phyloP scores from a whole-genome alignment of 352 stramenopile genomes.

The Thraustochytrium striatum region DNA sequence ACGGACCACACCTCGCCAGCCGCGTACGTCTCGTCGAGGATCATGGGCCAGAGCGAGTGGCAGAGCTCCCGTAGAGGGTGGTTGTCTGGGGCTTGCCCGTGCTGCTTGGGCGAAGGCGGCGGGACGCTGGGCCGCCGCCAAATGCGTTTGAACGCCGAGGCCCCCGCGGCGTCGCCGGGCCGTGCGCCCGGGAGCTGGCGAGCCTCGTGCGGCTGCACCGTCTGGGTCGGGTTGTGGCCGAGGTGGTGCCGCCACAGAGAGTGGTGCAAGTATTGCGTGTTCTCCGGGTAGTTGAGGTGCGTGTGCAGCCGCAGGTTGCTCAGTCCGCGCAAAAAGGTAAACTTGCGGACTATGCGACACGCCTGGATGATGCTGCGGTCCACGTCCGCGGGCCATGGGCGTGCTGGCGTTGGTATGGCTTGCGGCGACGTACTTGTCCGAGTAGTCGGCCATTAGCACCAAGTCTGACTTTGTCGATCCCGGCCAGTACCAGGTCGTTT shows the following conservation, averaged over 20 bases:
- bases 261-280: constrained; percentile 35
- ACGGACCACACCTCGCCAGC: constrained; percentile 18
- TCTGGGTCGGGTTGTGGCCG: neutral
- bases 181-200: neutral
- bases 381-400: neutral
- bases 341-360: too few relatives aligned
- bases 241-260: constrained; percentile 3
- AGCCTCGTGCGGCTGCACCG: neutral
- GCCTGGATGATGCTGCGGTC: constrained; percentile 9
- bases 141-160: neutral
- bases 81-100: neutral
- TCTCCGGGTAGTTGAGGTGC: constrained; percentile 24
- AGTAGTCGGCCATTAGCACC: constrained; percentile 22
- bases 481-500: neutral
- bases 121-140: neutral
- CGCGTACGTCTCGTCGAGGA: constrained; percentile 37
- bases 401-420: neutral
- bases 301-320: constrained; percentile 15
- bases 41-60: neutral
- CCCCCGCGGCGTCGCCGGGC: neutral
- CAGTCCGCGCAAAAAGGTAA: too few relatives aligned
- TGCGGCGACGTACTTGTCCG: constrained; percentile 8
- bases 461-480: constrained; percentile 14
- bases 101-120: neutral
- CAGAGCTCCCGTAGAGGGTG: neutral